A percentile compares a stretch with the other conserved stretches of the same genome.
Evolutionary conservation across 2,329 filamentous ascomycete genomes (phyloP).

Genomic region (Fusarium anguioides): DNA sequence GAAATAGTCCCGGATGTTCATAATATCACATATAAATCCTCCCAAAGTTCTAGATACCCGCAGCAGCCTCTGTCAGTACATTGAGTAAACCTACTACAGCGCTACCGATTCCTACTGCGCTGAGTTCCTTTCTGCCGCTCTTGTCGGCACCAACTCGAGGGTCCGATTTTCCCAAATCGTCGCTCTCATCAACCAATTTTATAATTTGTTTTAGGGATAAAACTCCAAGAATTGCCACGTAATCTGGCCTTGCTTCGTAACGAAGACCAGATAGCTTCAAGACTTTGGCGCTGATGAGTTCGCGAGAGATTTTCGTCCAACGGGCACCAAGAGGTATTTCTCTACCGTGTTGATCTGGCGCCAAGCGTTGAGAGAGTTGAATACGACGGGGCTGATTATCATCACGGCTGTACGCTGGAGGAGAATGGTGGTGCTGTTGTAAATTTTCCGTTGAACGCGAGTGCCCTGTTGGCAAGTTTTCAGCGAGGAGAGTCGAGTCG

Average conservation of each 20-base stretch:
- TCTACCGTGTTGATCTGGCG: not conserved
- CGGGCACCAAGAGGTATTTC: constrained; percentile 65
- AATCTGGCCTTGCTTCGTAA: constrained; percentile 69
- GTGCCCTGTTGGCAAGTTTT: no score
- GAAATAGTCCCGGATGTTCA: no score
- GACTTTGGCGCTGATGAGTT: constrained; percentile 66
- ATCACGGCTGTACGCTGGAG: not conserved
- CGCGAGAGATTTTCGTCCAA: constrained; percentile 68
- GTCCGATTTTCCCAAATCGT: no score
- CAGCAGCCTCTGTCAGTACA: not conserved
- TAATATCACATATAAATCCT: no score
- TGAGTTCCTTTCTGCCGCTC: rapidly evolving
- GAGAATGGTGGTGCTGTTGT: no score
- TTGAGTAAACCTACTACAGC: not conserved
- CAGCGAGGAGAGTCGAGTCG: no score
- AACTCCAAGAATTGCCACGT: constrained; percentile 69
- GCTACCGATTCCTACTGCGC: not conserved
- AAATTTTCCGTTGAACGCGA: no score
- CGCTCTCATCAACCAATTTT: constrained; percentile 60
- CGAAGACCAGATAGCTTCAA: constrained; percentile 65
- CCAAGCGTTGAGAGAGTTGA: rapidly evolving
- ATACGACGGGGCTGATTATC: not conserved
- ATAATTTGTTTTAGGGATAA: constrained; percentile 61
- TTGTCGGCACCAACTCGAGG: no score
- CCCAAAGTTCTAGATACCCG: no score